Evolutionary conservation across 768 basidiomycete genomes (phyloP), one percentile per base, ranked within the genome.

Genomic region (Pisolithus orientalis): DNA sequence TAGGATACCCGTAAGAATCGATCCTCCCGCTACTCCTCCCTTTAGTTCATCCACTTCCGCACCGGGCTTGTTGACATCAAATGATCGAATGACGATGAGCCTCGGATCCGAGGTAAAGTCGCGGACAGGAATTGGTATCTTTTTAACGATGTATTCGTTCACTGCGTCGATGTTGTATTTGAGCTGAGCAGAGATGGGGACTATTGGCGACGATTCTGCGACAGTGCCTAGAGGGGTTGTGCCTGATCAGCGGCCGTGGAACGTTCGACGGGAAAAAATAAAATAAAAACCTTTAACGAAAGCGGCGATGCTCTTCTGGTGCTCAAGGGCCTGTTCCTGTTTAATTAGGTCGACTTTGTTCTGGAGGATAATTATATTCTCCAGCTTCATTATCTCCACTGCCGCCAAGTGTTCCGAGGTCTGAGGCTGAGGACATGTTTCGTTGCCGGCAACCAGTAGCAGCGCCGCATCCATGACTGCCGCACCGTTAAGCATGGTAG

Each of bases 151-250:
- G 75, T 96, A 97, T 63, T 97, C 94, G 73, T 95, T 96, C 46
- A 99, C 94, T 16, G 95, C 96, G 67, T 97, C 95, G 65, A 98
- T 97, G 75, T 99, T 98, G 79, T 97, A 99, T 70, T 91, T 93
- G 53, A 99, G 76, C 70, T 98, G 96, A 4, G 96, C 96, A 38
- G 96, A 99, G 69, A 99, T 97, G 56, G 96, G 95, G 44, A 99
- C 91, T 69, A 99, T 97, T 46, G 96, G 96, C 4, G 96, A 97
- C 25, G 87, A 83, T 73, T 96, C 92, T 51, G 96, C 96, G 53
- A 97, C 94, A 27, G 95, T 99, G 47, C 94, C 95, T 94, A 40
- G 25, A 51, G 11, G n/a, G 11, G 4, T 29, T 11, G 43, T 39
- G 31, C 24, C 0, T 4, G 7, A 3, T 17, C 25, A 24, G 53